A percentile compares a stretch with the other conserved stretches of the same genome.
These are phyloP conservation scores for Metarhizium robertsii DNA, from an alignment of 2,329 filamentous ascomycete genomes.

Conservation along the genomic window DNA sequence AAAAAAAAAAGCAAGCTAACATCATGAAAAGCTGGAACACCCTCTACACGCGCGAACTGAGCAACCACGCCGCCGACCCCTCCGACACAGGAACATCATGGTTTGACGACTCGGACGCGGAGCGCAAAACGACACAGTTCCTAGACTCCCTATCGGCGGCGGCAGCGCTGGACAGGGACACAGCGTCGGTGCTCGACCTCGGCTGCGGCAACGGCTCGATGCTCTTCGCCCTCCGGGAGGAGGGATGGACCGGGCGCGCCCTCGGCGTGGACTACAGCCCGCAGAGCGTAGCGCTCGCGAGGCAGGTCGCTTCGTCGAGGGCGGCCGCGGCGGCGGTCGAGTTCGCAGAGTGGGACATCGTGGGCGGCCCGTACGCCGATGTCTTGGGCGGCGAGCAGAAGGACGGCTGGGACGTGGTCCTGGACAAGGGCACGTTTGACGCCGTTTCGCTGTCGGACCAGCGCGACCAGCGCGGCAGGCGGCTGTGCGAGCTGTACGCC, in stretches of 20 bases:
- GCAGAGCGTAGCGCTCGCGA: slow-evolving; percentile 64
- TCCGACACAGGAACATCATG: slow-evolving; percentile 82
- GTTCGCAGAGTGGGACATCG: slow-evolving; percentile 54
- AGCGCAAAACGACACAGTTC: slow-evolving; percentile 67
- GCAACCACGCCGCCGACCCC: slow-evolving; percentile 63
- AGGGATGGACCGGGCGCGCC: slow-evolving; percentile 56
- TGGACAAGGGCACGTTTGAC: slow-evolving; percentile 99
- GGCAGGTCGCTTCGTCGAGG: slow-evolving; percentile 42
- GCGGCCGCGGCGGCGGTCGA: slow-evolving; percentile 20
- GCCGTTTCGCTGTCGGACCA: slow-evolving; percentile 71
- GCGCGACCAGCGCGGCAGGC: slow-evolving; percentile 21
- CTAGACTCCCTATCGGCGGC: slow-evolving; percentile 36
- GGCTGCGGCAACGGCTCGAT: slow-evolving; percentile 92
- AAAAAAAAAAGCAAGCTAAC: background rate
- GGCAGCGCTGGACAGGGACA: slow-evolving; percentile 17
- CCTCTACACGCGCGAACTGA: slow-evolving; percentile 62
- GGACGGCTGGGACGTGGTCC: slow-evolving; percentile 72
- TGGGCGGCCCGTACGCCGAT: slow-evolving; percentile 30
- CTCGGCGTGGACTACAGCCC: slow-evolving; percentile 84
- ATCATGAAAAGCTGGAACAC: slow-evolving; percentile 55
- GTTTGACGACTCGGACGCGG: slow-evolving; percentile 91
- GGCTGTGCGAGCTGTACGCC: slow-evolving; percentile 65
- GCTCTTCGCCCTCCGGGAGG: slow-evolving; percentile 67
- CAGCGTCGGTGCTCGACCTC: slow-evolving; percentile 67
- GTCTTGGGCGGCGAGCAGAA: slow-evolving; percentile 22